These are phyloP conservation scores for Trametes cingulata DNA, from an alignment of 768 basidiomycete species.

Conservation along the genomic window DNA sequence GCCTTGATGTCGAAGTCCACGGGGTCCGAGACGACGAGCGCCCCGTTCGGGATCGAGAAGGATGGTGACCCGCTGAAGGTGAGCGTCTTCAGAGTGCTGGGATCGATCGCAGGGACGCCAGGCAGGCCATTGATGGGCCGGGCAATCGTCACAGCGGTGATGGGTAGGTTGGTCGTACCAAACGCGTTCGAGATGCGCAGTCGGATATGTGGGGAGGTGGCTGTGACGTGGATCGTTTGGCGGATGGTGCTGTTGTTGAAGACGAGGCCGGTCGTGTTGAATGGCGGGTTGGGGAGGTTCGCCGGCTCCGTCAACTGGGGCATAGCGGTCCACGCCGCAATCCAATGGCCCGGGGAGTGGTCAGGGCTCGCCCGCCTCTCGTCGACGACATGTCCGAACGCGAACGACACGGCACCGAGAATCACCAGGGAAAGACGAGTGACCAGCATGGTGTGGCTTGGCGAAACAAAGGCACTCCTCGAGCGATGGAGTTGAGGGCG, in stretches of 20 bases:
- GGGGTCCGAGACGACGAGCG: conserved; percentile 47
- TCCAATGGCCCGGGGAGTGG: conserved; percentile 29
- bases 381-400: background rate
- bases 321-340: conserved; percentile 34
- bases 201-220: conserved; percentile 42
- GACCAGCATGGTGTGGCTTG: background rate
- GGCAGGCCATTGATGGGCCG: conserved; percentile 39
- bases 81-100: conserved; percentile 37
- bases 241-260: conserved; percentile 50
- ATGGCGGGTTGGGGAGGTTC: conserved; percentile 33
- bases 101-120: conserved; percentile 39
- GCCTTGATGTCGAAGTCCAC: conserved; percentile 41
- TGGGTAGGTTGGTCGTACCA: conserved; percentile 42
- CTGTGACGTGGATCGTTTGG: conserved; percentile 48
- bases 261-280: conserved; percentile 33
- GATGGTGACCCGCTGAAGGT: conserved; percentile 47
- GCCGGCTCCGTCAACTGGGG: conserved; percentile 34
- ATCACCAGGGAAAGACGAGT: background rate
- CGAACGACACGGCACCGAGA: background rate
- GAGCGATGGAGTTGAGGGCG: no score
- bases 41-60: conserved; percentile 45
- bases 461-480: no score
- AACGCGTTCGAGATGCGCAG: conserved; percentile 52
- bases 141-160: conserved; percentile 47
- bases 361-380: background rate